A percentile compares a stretch with the other conserved stretches of the same genome.
Conservation (phyloP, 495 filamentous ascomycete genomes). For the Penicillium robsamsonii region DNA sequence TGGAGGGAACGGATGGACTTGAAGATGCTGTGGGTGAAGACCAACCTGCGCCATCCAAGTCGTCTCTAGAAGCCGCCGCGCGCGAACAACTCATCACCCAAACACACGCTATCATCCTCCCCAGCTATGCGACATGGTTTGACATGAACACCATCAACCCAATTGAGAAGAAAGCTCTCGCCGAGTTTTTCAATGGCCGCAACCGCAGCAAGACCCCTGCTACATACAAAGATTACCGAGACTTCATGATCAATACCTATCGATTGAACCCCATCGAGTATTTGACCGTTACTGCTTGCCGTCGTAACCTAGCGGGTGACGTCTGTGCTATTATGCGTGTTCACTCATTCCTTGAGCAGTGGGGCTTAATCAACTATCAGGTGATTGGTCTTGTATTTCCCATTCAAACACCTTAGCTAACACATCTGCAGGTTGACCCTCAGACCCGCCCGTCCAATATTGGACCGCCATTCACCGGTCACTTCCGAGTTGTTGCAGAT, state of each 20-base stretch:
- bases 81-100: conserved; percentile 88
- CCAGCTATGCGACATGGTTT: conserved; percentile 96
- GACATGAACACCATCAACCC: conserved; percentile 90
- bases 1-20: conserved; percentile 29
- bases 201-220: conserved; percentile 97
- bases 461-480: conserved; percentile 93
- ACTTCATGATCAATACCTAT: conserved; percentile 99
- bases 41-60: conserved; percentile 61
- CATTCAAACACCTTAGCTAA: conserved; percentile 1
- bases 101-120: conserved; percentile 90
- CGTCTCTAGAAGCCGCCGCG: conserved; percentile 78
- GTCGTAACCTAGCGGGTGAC: conserved; percentile 92
- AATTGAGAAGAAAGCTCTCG: conserved; percentile 86
- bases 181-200: conserved; percentile 96
- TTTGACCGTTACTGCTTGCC: conserved; percentile 94
- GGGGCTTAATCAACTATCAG: conserved; percentile 98
- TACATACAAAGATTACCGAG: conserved; percentile 98
- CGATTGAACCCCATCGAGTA: conserved; percentile 93
- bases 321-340: conserved; percentile 99
- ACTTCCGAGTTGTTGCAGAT: conserved; percentile 92
- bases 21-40: conserved; percentile 46
- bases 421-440: conserved; percentile 73
- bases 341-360: conserved; percentile 97
- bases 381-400: conserved; percentile 42
- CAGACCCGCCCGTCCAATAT: conserved; percentile 93